Conservation (phyloP, 306 rosid genomes). For the Senna tora region DNA sequence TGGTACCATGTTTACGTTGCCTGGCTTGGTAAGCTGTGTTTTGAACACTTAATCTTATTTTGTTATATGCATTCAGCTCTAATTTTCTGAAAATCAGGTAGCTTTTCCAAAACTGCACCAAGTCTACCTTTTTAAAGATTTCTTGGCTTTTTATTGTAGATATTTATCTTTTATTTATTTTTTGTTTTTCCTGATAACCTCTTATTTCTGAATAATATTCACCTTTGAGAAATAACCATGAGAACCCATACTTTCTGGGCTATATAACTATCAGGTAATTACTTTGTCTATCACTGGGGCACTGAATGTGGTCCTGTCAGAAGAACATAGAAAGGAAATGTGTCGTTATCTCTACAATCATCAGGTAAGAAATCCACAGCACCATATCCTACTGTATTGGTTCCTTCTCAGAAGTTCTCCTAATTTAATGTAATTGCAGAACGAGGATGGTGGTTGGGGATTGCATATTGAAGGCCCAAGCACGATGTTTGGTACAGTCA, state of each 20-base stretch:
- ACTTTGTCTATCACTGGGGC: conserved; percentile 73
- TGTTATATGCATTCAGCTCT: conserved; percentile 22
- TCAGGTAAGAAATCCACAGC: conserved; percentile 57
- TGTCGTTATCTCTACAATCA: conserved; percentile 80
- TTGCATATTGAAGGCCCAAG: conserved; percentile 89
- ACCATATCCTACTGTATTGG: conserved; percentile 19
- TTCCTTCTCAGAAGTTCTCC: background rate
- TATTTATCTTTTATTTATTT: background rate
- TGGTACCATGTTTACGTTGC: conserved; percentile 92
- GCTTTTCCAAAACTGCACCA: conserved; percentile 10
- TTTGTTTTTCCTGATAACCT: conserved; percentile 1
- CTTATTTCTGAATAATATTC: conserved; percentile 1
- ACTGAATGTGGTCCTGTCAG: conserved; percentile 69
- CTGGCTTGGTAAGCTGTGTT: conserved; percentile 70
- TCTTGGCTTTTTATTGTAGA: conserved; percentile 12
- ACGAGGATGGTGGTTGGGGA: conserved; percentile 95
- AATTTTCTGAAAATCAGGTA: background rate
- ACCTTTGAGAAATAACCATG: background rate
- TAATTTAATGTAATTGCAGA: conserved; percentile 53
- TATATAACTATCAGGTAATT: conserved; percentile 57
- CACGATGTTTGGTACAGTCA: conserved; percentile 87
- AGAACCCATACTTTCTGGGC: conserved; percentile 16
- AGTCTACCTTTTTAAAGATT: background rate
- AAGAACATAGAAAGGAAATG: conserved; percentile 77
- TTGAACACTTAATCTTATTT: conserved; percentile 18